These are phyloP conservation scores for Pistacia integerrima DNA, from an alignment of 345 rosid genomes.

Conservation along the genomic window DNA sequence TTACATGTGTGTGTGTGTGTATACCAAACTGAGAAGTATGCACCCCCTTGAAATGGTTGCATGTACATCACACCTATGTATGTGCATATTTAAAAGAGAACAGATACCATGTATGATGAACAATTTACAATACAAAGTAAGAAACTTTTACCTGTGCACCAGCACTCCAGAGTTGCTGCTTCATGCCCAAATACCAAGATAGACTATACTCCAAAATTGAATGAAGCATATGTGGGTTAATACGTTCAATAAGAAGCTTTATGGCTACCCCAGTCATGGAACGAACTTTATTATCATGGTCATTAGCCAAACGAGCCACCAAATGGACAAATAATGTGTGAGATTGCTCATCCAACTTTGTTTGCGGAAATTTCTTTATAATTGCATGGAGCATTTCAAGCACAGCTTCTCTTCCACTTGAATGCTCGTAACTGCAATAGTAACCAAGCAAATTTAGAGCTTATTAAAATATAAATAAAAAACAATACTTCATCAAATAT, in stretches of 20 bases:
- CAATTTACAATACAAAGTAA: neutral
- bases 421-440: conserved; percentile 70
- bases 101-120: neutral
- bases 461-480: conserved; percentile 16
- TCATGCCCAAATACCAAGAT: conserved; percentile 64
- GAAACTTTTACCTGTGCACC: conserved; percentile 79
- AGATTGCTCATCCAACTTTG: conserved; percentile 61
- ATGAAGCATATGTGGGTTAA: conserved; percentile 44
- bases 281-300: conserved; percentile 60
- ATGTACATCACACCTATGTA: no score
- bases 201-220: conserved; percentile 51
- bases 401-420: conserved; percentile 88
- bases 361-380: conserved; percentile 60
- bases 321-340: conserved; percentile 50
- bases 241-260: conserved; percentile 54
- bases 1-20: no score
- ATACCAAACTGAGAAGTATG: no score
- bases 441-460: conserved; percentile 7
- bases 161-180: conserved; percentile 51
- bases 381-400: conserved; percentile 83
- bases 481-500: neutral
- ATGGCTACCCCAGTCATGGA: conserved; percentile 53
- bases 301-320: conserved; percentile 65
- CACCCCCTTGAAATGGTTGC: no score
- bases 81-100: no score